Base-by-base conservation (phyloP, 2,329 filamentous ascomycete species). In the Phoma herbarum region DNA sequence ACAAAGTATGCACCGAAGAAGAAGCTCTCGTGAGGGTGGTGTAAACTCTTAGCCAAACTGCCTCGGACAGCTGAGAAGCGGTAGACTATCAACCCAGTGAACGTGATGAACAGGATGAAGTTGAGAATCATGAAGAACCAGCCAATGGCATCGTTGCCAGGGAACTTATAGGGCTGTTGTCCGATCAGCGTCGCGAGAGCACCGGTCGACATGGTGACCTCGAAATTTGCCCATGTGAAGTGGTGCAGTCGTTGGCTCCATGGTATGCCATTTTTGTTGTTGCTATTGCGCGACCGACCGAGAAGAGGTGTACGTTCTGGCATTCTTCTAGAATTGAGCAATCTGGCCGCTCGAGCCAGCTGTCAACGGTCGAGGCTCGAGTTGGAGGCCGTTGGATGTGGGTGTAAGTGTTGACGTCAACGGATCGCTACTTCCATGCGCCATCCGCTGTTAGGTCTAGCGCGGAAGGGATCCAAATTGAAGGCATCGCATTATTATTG, bases 1-100 rank as follows among this genome's bases (percentile, higher is more conserved):
- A 85, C 81, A 80, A 90, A 90, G 71, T 88, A 90, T 0, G 89
- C 88, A 1, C 89, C 87, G 52, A 91, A 83, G 79, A 92, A 91
- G 72, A 92, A 85, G 7, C 87, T 86, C 70, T 92, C 89, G 16
- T 87, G 82, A 3, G 85, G 83, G 66, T 91, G 87, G 1, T 83
- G 83, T 11, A 92, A 70, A 8, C 87, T 88, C 26, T 76, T 75
- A 2, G 77, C 72, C 44, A 23, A 85, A 86, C 47, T 76, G 71
- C n/a, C 77, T 69, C 52, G 90, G 71, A 55, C 82, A 77, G 20
- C 81, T 78, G 1, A 82, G 82, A 67, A 87, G 82, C 23, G 90
- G 71, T 61, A 84, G 70, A 76, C 90, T 90, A 14, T 90, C 83
- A 3, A 83, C 72, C 79, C 71, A 22, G 80, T 83, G 55, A 90